phyloP scores from a whole-genome alignment of 2,329 filamentous ascomycete species.

The Stemphylium beticola region DNA sequence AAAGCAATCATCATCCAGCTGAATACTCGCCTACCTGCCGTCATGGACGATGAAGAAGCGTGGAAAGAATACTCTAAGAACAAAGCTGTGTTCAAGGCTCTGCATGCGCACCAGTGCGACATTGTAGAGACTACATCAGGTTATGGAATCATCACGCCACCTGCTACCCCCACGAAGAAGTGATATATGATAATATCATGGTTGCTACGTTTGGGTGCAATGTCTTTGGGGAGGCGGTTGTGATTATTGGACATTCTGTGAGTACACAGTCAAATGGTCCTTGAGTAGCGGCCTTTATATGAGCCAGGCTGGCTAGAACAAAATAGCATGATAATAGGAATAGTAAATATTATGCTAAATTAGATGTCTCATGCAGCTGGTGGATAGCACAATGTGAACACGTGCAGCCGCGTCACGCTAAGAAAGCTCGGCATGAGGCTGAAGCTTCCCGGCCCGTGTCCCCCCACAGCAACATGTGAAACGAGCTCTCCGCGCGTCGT shows the following conservation, averaged over 20 bases:
- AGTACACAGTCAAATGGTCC: neutral
- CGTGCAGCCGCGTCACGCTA: slow-evolving; percentile 9
- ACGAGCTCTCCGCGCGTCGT: slow-evolving; percentile 9
- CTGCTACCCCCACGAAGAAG: neutral
- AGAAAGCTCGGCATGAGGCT: neutral
- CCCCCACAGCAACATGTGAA: slow-evolving; percentile 12
- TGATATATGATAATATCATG: neutral
- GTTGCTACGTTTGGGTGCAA: neutral
- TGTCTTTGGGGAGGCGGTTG: neutral
- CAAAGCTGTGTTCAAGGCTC: slow-evolving; percentile 17
- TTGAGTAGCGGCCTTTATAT: neutral
- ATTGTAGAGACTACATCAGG: neutral
- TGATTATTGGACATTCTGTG: neutral
- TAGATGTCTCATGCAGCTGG: neutral
- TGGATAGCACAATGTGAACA: neutral
- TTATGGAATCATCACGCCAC: neutral
- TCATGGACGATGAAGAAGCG: slow-evolving; percentile 15
- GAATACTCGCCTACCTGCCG: slow-evolving; percentile 11
- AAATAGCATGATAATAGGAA: neutral
- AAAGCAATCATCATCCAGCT: slow-evolving; percentile 18
- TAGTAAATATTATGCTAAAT: neutral
- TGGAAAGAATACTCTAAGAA: slow-evolving; percentile 20
- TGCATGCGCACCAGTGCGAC: slow-evolving; percentile 12
- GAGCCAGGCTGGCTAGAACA: neutral
- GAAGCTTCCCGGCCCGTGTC: neutral